Percentiles rank a stretch among this genome's conserved stretches.
Evolutionary conservation across 805 yeast genomes (phyloP).

Genomic region (Starmerella powellii): DNA sequence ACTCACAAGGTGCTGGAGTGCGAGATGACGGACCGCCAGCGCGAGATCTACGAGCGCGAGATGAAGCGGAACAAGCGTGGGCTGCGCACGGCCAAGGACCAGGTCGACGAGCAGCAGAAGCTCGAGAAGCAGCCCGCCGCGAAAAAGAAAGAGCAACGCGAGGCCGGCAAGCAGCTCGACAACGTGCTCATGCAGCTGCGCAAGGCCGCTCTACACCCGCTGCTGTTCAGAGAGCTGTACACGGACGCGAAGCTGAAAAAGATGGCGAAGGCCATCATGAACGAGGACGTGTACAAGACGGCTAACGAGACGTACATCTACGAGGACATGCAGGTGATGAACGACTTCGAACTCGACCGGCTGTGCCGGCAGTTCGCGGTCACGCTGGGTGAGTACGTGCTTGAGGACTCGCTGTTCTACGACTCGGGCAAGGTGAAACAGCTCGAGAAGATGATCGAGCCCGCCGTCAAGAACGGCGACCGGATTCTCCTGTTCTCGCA

Average conservation of each 20-base stretch:
- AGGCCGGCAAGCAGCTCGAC: conserved; percentile 36
- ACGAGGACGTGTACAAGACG: conserved; percentile 62
- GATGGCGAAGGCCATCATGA: conserved; percentile 72
- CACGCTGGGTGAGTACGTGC: conserved; percentile 42
- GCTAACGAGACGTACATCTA: conserved; percentile 67
- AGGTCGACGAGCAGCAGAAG: conserved; percentile 23
- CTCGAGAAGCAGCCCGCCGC: conserved; percentile 3
- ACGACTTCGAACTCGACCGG: conserved; percentile 73
- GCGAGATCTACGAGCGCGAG: conserved; percentile 51
- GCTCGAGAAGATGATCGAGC: conserved; percentile 42
- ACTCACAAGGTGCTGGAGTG: conserved; percentile 53
- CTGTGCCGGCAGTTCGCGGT: conserved; percentile 61
- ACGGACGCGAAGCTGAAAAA: conserved; percentile 40
- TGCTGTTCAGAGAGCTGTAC: conserved; percentile 60
- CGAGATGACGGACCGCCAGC: conserved; percentile 42
- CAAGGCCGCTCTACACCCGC: conserved; percentile 87
- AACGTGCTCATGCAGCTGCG: conserved; percentile 80
- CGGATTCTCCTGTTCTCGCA: conserved; percentile 77
- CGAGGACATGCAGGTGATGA: conserved; percentile 94
- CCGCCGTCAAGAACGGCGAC: conserved; percentile 39
- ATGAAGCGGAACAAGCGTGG: conserved; percentile 30
- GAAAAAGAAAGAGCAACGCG: conserved; percentile 25
- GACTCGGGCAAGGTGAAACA: conserved; percentile 64
- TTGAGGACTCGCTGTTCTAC: conserved; percentile 45
- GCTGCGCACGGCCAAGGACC: conserved; percentile 22